These are phyloP conservation scores for Onygenales sp. DNA, from an alignment of 2,329 filamentous ascomycete genomes.

Conservation along the genomic window DNA sequence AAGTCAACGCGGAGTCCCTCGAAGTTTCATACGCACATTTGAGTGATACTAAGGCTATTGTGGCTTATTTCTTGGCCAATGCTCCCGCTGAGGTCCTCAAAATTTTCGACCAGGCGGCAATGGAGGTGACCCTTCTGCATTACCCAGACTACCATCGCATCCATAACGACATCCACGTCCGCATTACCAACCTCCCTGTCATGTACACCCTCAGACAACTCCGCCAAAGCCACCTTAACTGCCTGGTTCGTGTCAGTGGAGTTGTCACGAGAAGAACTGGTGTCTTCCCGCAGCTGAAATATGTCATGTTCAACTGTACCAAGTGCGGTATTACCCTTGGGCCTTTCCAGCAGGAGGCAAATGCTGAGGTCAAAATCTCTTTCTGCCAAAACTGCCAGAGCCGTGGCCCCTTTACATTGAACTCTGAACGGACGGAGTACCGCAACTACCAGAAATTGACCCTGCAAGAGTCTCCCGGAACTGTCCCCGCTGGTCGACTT, in stretches of 20 bases:
- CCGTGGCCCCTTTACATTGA: slow-evolving; percentile 85
- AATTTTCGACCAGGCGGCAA: slow-evolving; percentile 91
- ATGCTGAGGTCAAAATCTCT: slow-evolving; percentile 88
- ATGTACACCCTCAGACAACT: slow-evolving; percentile 92
- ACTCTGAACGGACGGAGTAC: slow-evolving; percentile 96
- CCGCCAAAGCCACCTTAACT: slow-evolving; percentile 92
- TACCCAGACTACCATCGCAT: slow-evolving; percentile 98
- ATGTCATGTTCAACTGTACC: slow-evolving; percentile 93
- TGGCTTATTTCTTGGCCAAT: slow-evolving; percentile 94
- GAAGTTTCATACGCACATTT: slow-evolving; percentile 95
- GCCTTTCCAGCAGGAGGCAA: slow-evolving; percentile 95
- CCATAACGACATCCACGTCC: slow-evolving; percentile 94
- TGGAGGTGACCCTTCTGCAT: slow-evolving; percentile 91
- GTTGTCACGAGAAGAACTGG: slow-evolving; percentile 91
- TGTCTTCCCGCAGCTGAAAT: slow-evolving; percentile 96
- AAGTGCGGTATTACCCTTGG: slow-evolving; percentile 90
- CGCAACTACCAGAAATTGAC: slow-evolving; percentile 98
- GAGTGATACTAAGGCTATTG: slow-evolving; percentile 77
- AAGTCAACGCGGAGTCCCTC: slow-evolving; percentile 90
- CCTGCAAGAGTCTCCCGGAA: slow-evolving; percentile 91
- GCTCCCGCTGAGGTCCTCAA: slow-evolving; percentile 91
- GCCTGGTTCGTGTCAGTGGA: slow-evolving; percentile 83
- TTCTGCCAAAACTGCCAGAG: slow-evolving; percentile 97
- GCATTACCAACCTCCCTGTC: slow-evolving; percentile 88
- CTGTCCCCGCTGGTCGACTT: slow-evolving; percentile 88